A percentile compares a stretch with the other conserved stretches of the same genome.
These are phyloP conservation scores for Diphasiastrum complanatum DNA, from an alignment of 83 land plant species.

Conservation along the genomic window DNA sequence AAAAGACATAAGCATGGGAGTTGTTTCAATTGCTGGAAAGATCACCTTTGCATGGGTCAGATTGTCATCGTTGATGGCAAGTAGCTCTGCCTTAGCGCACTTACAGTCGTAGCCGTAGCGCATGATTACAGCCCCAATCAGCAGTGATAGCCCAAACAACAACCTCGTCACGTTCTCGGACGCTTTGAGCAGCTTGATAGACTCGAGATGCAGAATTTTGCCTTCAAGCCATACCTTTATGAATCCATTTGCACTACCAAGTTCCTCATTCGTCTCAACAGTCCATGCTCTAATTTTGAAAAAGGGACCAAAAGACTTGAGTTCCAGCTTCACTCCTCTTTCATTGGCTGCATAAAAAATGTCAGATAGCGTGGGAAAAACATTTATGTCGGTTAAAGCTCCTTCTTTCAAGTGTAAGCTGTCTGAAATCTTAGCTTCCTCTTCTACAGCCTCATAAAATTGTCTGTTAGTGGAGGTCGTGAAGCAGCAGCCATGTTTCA, in stretches of 20 bases:
- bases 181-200: conserved; percentile 7
- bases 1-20: not conserved
- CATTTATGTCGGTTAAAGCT: no score
- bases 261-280: not conserved
- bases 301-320: conserved; percentile 4
- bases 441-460: no score
- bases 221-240: conserved; percentile 9
- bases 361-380: no score
- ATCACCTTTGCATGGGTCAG: conserved; percentile 17
- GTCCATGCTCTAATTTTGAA: not conserved
- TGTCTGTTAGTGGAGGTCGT: no score
- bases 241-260: conserved; percentile 13
- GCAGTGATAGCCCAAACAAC: conserved; percentile 10
- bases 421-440: no score
- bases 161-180: conserved; percentile 9
- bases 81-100: conserved; percentile 21
- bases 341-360: conserved; percentile 1
- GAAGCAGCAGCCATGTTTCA: no score
- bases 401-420: no score
- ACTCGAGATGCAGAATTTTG: conserved; percentile 11
- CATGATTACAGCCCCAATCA: conserved; percentile 18
- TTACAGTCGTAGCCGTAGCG: conserved; percentile 7
- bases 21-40: not conserved
- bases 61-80: conserved; percentile 20
- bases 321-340: not conserved